A percentile compares a stretch with the other conserved stretches of the same genome.
These are phyloP conservation scores for Fusarium sp. DNA, from an alignment of 2,329 filamentous ascomycete genomes.

Conservation along the genomic window DNA sequence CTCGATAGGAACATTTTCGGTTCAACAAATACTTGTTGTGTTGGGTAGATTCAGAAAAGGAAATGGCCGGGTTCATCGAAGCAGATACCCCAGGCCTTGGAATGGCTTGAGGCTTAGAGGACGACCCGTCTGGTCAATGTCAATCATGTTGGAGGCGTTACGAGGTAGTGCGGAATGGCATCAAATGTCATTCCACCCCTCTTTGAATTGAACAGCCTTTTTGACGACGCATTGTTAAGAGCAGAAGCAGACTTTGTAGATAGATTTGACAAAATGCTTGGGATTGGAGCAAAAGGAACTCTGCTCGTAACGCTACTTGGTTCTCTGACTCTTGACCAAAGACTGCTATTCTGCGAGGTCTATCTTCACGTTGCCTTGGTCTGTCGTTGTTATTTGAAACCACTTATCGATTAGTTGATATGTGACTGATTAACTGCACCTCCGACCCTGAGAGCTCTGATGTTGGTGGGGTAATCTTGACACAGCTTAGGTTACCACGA, in stretches of 20 bases:
- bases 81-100: constrained; percentile 36
- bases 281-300: constrained; percentile 12
- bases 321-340: too few species aligned
- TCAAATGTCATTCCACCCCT: constrained; percentile 4
- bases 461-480: constrained; percentile 25
- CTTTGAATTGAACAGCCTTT: constrained; percentile 39
- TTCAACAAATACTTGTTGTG: constrained; percentile 19
- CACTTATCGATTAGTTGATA: background rate
- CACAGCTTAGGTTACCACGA: constrained; percentile 1
- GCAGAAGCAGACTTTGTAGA: constrained; percentile 21
- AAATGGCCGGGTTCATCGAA: constrained; percentile 34
- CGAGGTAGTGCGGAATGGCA: constrained; percentile 14
- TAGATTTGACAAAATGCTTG: constrained; percentile 22
- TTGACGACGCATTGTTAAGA: constrained; percentile 11
- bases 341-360: background rate
- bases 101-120: constrained; percentile 34
- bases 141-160: constrained; percentile 18
- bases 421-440: background rate
- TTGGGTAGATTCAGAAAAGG: constrained; percentile 30
- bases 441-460: background rate
- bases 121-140: constrained; percentile 20
- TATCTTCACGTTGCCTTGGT: background rate
- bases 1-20: constrained; percentile 12
- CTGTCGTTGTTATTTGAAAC: background rate
- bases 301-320: background rate